Percentiles rank a stretch among this genome's conserved stretches.
Conservation (phyloP, 352 stramenopile genomes). For the Pythium plurisporium region DNA sequence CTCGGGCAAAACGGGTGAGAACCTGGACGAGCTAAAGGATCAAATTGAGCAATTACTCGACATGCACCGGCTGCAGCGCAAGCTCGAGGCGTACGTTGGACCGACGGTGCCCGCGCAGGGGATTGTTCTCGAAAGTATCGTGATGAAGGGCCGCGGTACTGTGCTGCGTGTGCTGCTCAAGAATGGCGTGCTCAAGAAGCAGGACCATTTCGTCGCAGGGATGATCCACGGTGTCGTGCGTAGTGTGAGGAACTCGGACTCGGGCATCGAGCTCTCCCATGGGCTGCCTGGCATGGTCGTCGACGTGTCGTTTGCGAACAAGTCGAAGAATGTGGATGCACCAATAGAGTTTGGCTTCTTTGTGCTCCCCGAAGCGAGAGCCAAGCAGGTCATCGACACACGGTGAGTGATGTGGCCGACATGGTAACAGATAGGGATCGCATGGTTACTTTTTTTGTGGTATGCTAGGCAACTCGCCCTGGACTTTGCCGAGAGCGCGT, state of each 20-base stretch:
- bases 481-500: conserved; percentile 59
- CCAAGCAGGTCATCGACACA: conserved; percentile 72
- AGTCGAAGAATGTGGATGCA: conserved; percentile 78
- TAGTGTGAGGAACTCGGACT: conserved; percentile 49
- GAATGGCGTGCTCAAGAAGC: conserved; percentile 48
- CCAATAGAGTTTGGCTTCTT: conserved; percentile 82
- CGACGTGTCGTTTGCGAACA: conserved; percentile 78
- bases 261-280: conserved; percentile 41
- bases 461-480: conserved; percentile 54
- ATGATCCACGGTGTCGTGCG: conserved; percentile 83
- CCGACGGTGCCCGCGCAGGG: conserved; percentile 40
- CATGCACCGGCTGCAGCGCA: conserved; percentile 24
- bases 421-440: neutral
- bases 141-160: conserved; percentile 55
- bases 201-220: conserved; percentile 79
- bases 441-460: neutral
- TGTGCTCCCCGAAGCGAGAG: conserved; percentile 48
- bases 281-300: conserved; percentile 66
- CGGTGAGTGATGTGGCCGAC: conserved; percentile 27
- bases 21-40: conserved; percentile 49
- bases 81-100: conserved; percentile 37
- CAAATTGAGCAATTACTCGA: conserved; percentile 37
- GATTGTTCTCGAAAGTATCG: conserved; percentile 72
- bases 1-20: conserved; percentile 56
- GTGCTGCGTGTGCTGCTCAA: conserved; percentile 74